Base-by-base conservation (phyloP, 768 basidiomycete species). In the Suillus brevipes region DNA sequence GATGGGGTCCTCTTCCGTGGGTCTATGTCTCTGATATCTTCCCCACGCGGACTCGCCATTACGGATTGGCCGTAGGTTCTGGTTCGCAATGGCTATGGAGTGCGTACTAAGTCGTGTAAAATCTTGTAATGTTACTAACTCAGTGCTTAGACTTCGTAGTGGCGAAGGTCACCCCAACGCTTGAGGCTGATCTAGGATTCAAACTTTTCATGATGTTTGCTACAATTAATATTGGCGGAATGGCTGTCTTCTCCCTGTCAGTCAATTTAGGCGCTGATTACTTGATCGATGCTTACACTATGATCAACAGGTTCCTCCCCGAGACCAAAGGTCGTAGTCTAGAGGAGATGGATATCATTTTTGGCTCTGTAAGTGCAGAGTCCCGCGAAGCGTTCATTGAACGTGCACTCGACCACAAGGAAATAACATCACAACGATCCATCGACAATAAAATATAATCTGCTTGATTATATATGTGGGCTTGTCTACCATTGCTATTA, bases 51-150 rank as follows among this genome's bases (percentile, higher is more conserved):
- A 93, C 92, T 18, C 81, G 93, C 64, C 89, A 92, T 70, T 93
- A 89, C 69, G 94, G 94, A 43, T 78, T 95, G 25, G 84, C 91
- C 0, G 77, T 87, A 6, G 94, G 89, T 0, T 89, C 89, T 64
- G 86, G 87, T 18, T 87, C 90, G 3, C 94, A 95, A 64, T 94
- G 92, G 92, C 76, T 95, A 10, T 93, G 84, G 83, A 92, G 89
- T 89, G 69, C 62, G 86, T 82, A 18, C 38, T 38, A 36, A n/a
- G 9, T 3, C 52, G 8, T 47, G 18, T 37, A 3, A 6, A 18
- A 56, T 4, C 14, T 25, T 3, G 25, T 7, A 14, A 34, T 31
- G 18, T 52, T 6, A 57, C 67, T 64, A 31, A 67, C 45, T 25
- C 8, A 14, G 55, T 13, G 5, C 1, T 49, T 16, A 89, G 89